Conservation (phyloP, 345 rosid species). For the Salix dunnii region DNA sequence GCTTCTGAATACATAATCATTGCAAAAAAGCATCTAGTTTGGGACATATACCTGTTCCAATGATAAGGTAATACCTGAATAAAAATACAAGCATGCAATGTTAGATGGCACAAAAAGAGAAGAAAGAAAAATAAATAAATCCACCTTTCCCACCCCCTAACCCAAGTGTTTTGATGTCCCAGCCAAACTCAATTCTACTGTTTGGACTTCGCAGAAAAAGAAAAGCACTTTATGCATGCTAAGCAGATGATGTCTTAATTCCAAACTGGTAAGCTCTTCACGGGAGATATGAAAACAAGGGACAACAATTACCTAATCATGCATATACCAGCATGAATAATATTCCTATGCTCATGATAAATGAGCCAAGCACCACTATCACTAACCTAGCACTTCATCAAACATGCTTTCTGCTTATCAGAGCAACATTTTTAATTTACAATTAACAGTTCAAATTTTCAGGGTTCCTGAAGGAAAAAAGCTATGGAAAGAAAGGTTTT, state of each 20-base stretch:
- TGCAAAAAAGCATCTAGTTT: not conserved
- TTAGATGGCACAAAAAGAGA: not conserved
- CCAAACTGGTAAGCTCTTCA: not conserved
- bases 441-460: not conserved
- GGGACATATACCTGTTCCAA: constrained; percentile 71
- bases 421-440: too few species aligned
- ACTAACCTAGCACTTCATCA: not conserved
- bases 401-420: not conserved
- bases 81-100: not conserved
- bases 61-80: constrained; percentile 69
- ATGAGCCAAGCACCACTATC: not conserved
- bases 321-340: not conserved
- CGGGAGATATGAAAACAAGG: not conserved
- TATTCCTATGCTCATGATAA: not conserved
- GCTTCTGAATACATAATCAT: not conserved
- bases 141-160: not conserved
- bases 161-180: too few species aligned
- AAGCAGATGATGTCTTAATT: not conserved
- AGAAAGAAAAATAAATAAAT: not conserved
- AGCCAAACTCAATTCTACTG: not conserved
- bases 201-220: not conserved
- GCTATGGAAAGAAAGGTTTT: not conserved
- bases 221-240: not conserved
- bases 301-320: not conserved
- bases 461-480: not conserved